phyloP scores from a whole-genome alignment of 345 rosid species.

The Noccaea bulbosa region DNA sequence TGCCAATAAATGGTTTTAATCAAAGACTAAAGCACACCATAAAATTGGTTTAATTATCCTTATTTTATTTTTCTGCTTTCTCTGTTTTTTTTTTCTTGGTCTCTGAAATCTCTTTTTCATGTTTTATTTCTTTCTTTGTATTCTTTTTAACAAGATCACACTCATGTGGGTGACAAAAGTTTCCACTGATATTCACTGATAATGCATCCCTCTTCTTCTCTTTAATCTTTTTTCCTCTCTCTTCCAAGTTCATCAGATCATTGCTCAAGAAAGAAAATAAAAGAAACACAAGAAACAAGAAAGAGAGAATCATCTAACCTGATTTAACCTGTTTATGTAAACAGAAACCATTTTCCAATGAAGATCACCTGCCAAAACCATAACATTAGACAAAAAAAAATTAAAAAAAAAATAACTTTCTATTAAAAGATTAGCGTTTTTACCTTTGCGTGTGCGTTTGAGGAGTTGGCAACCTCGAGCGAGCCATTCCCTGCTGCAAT shows the following conservation, averaged over 20 bases:
- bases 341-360: slow-evolving; percentile 94
- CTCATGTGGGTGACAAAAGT: slow-evolving; percentile 32
- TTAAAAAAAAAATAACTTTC: no score
- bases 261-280: slow-evolving; percentile 3
- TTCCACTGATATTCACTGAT: slow-evolving; percentile 25
- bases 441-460: slow-evolving; percentile 95
- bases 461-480: slow-evolving; percentile 95
- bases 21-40: slow-evolving; percentile 22
- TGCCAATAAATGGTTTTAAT: slow-evolving; percentile 34
- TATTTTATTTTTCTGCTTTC: slow-evolving; percentile 26
- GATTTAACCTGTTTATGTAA: slow-evolving; percentile 76
- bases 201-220: slow-evolving; percentile 8
- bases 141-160: slow-evolving; percentile 39
- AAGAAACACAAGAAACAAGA: background rate
- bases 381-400: background rate
- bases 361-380: slow-evolving; percentile 78
- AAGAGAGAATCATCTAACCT: slow-evolving; percentile 49
- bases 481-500: slow-evolving; percentile 80
- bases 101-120: slow-evolving; percentile 33
- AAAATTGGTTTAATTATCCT: background rate
- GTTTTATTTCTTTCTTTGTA: background rate
- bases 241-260: slow-evolving; percentile 33
- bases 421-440: background rate
- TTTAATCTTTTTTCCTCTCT: slow-evolving; percentile 1
- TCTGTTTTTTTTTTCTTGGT: slow-evolving; percentile 30